phyloP scores from a whole-genome alignment of 768 basidiomycete genomes.

The Guyanaporus albipodus region DNA sequence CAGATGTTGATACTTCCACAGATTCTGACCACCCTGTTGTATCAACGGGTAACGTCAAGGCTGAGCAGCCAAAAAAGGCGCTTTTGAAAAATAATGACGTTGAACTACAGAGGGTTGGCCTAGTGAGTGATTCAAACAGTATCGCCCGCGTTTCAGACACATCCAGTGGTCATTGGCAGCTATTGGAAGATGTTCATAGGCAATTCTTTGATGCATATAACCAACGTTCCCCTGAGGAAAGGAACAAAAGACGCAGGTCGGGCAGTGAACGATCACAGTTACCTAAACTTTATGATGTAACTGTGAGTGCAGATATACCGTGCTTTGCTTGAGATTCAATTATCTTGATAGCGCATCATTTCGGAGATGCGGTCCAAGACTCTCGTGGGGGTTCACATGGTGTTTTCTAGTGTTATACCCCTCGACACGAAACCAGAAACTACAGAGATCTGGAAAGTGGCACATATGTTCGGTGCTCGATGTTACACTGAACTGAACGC shows the following conservation, averaged over 20 bases:
- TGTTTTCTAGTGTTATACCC: conserved; percentile 95
- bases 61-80: conserved; percentile 61
- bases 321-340: not conserved
- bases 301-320: conserved; percentile 42
- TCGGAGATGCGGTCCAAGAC: conserved; percentile 72
- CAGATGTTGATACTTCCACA: conserved; percentile 3
- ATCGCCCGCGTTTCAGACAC: not conserved
- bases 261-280: conserved; percentile 24
- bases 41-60: conserved; percentile 24
- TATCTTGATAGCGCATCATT: conserved; percentile 66
- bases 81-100: conserved; percentile 83
- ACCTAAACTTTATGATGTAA: conserved; percentile 62
- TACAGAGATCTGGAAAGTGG: conserved; percentile 82
- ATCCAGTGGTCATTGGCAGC: conserved; percentile 38
- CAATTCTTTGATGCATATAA: conserved; percentile 74
- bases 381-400: conserved; percentile 72
- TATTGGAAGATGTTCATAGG: conserved; percentile 76
- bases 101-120: conserved; percentile 75
- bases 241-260: conserved; percentile 27
- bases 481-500: conserved; percentile 66
- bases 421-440: conserved; percentile 76
- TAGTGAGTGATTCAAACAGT: conserved; percentile 42
- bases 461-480: conserved; percentile 83
- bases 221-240: conserved; percentile 26
- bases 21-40: conserved; percentile 14